Evolutionary conservation across 2,329 filamentous ascomycete genomes (phyloP), one percentile per base, ranked within the genome.

Genomic region (Sarocladiaceae sp.): DNA sequence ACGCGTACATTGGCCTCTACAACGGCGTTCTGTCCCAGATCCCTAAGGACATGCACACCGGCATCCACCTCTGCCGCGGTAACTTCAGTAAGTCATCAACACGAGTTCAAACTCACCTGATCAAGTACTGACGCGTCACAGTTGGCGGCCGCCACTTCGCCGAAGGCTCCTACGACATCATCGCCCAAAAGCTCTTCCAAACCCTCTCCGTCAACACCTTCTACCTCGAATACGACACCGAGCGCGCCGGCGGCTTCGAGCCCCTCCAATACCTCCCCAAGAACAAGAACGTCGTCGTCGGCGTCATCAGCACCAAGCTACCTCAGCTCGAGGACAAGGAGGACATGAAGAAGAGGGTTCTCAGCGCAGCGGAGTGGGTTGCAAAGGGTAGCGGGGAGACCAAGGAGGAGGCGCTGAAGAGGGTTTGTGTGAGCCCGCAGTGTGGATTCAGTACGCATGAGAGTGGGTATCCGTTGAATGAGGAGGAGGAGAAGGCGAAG

Each of bases 401-500:
- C 2, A 73, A 75, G 42, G 79, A 88, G 64, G 80, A 90, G 65
- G 86, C 86, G 0, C 71, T 92, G 12, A 78, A 86, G 67, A 80
- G 84, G 58, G 71, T 91, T 46, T 77, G 78, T 52, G 78, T 89
- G 17, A 87, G 82, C 62, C 86, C 87, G 0, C 86, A 90, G 71
- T 88, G 85, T 64, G 85, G 84, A 5, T 88, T 88, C 66, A 88
- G 86, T 31, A 88, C 83, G 31, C 87, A 92, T 64, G 82, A 86
- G 58, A 83, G 79, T 60, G 88, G 87, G 0, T 90, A 92, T 63
- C 78, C 82, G 13, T 73, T 92, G 51, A 79, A 76, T 20, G 73
- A 82, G 56, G 80, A 88, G 42, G 86, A 88, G 56, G 86, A 91
- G 83, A 81, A 81, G 70, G 82, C 79, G 66, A 92, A 91, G 73